A percentile compares a stretch with the other conserved stretches of the same genome.
Evolutionary conservation across 768 basidiomycete genomes (phyloP).

Genomic region (Lactarius hengduanensis): DNA sequence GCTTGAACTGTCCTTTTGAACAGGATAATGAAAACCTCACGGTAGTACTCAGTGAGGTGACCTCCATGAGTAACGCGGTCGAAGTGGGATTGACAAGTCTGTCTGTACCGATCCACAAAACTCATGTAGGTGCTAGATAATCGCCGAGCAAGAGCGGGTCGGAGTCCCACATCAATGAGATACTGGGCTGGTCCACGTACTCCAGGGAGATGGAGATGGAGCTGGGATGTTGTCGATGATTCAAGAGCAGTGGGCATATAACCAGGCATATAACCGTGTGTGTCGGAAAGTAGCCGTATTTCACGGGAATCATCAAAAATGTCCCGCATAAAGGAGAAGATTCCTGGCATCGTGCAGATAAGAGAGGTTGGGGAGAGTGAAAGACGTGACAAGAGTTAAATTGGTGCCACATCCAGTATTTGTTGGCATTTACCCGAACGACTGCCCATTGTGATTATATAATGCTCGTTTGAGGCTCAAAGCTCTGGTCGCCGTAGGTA

Average conservation of each 20-base stretch:
- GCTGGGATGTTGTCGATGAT: neutral
- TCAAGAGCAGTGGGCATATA: neutral
- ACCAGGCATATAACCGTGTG: fast-evolving
- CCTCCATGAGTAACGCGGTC: neutral
- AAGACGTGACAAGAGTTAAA: too few species aligned
- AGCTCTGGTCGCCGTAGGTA: too few species aligned
- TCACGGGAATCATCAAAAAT: neutral
- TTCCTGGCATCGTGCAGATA: slow-evolving; percentile 6
- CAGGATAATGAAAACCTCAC: too few species aligned
- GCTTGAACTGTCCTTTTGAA: neutral
- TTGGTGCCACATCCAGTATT: neutral
- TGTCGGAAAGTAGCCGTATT: neutral
- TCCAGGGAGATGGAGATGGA: slow-evolving; percentile 14
- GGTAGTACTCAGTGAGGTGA: neutral
- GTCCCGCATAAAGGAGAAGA: neutral
- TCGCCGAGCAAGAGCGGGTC: neutral
- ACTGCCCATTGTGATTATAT: slow-evolving; percentile 15
- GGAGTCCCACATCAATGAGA: slow-evolving; percentile 11
- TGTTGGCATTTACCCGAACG: neutral
- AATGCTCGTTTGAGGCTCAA: neutral
- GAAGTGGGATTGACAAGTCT: neutral
- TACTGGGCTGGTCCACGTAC: slow-evolving; percentile 2
- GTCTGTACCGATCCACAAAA: neutral
- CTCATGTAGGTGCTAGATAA: neutral
- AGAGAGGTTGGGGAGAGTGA: too few species aligned